Evolutionary conservation across 1,139 yeast genomes (phyloP).

Genomic region (Kodamaea suecica): DNA sequence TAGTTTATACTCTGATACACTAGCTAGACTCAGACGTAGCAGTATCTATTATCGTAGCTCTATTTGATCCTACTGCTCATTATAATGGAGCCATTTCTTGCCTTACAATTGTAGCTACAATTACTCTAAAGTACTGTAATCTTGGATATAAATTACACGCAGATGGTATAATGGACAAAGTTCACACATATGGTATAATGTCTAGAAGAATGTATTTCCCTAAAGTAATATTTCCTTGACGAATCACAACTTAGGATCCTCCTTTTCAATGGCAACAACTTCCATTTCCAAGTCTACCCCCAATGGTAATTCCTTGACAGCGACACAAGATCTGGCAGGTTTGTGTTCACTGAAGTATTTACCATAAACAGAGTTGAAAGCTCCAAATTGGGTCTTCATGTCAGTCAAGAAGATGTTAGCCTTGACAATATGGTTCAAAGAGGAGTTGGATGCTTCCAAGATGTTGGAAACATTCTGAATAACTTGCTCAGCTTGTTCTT

Average conservation of each 20-base stretch:
- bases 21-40: too few relatives aligned
- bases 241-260: conserved; percentile 34
- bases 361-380: conserved; percentile 78
- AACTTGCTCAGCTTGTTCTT: conserved; percentile 82
- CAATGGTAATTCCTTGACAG: conserved; percentile 83
- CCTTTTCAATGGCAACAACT: conserved; percentile 70
- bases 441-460: conserved; percentile 78
- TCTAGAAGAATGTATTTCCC: neutral
- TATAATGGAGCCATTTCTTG: too few relatives aligned
- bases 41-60: too few relatives aligned
- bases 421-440: conserved; percentile 78
- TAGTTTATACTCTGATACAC: too few relatives aligned
- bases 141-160: too few relatives aligned
- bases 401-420: conserved; percentile 86
- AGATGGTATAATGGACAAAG: too few relatives aligned
- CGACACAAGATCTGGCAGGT: conserved; percentile 96
- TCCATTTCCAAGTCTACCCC: conserved; percentile 75
- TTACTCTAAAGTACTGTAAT: too few relatives aligned
- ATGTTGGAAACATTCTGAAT: conserved; percentile 73
- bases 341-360: conserved; percentile 77
- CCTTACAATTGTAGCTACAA: too few relatives aligned
- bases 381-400: conserved; percentile 70
- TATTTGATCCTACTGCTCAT: too few relatives aligned
- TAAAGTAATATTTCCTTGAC: neutral
- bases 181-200: too few relatives aligned